Evolutionary conservation across 768 basidiomycete genomes (phyloP).

Genomic region (Leccinum barrowsii): DNA sequence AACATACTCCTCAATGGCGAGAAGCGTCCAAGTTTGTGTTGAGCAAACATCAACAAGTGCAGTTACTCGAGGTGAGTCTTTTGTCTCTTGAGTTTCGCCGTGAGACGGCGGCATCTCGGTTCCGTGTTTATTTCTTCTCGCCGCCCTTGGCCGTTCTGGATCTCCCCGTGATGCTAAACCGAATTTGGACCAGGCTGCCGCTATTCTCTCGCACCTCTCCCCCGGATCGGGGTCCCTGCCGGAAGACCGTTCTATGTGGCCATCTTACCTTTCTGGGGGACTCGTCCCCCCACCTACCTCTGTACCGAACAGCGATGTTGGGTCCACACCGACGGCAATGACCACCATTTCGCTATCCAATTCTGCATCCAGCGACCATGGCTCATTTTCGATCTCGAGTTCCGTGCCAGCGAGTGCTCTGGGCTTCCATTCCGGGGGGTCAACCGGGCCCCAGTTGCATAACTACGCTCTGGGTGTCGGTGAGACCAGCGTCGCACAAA

Average conservation of each 20-base stretch:
- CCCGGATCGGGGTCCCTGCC: conserved; percentile 73
- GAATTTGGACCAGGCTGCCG: conserved; percentile 63
- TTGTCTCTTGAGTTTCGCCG: not conserved
- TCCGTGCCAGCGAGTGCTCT: conserved; percentile 44
- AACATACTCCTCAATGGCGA: conserved; percentile 94
- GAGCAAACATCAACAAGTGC: conserved; percentile 97
- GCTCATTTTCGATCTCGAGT: conserved; percentile 39
- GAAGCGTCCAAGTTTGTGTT: conserved; percentile 87
- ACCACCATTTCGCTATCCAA: conserved; percentile 8
- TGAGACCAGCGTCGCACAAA: conserved; percentile 45
- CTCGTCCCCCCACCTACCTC: conserved; percentile 50
- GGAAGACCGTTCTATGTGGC: conserved; percentile 92
- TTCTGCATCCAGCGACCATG: conserved; percentile 1
- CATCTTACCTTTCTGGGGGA: conserved; percentile 74
- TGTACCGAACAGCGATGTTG: conserved; percentile 9
- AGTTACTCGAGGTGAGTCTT: conserved; percentile 74
- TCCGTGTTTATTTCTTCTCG: not conserved
- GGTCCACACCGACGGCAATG: conserved; percentile 14
- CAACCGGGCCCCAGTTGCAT: conserved; percentile 57
- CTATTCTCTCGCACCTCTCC: conserved; percentile 87
- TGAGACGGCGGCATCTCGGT: not conserved
- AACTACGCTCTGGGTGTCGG: conserved; percentile 51
- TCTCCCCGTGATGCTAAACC: conserved; percentile 4
- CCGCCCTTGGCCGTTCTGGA: not conserved
- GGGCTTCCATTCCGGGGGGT: not conserved